Percentiles rank a stretch among this genome's conserved stretches.
Conservation (phyloP, 768 basidiomycete species). For the Filobasidium floriforme region DNA sequence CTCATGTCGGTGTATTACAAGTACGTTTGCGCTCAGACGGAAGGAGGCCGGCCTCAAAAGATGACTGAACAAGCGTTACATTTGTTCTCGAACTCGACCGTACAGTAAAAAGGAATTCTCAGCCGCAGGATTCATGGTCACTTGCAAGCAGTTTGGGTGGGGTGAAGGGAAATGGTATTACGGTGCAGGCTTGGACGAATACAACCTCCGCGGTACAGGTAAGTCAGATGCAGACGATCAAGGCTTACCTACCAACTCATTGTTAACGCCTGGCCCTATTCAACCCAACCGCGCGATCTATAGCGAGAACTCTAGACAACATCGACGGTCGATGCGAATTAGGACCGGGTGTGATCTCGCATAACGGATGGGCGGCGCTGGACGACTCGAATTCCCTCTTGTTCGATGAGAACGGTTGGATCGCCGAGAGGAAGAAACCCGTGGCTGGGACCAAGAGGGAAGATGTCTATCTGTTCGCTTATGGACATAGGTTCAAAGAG, state of each 20-base stretch:
- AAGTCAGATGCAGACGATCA: too few relatives aligned
- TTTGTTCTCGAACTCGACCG: too few relatives aligned
- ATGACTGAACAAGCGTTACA: too few relatives aligned
- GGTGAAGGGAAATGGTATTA: slow-evolving; percentile 11
- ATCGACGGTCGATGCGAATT: slow-evolving; percentile 26
- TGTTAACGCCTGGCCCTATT: too few relatives aligned
- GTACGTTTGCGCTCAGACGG: too few relatives aligned
- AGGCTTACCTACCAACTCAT: too few relatives aligned
- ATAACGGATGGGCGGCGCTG: slow-evolving; percentile 25
- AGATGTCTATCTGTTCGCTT: slow-evolving; percentile 31
- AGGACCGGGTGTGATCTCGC: slow-evolving; percentile 26
- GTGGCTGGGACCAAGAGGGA: slow-evolving; percentile 7
- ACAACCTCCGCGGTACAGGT: slow-evolving; percentile 23
- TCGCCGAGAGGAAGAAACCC: slow-evolving; percentile 14
- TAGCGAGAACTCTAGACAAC: slow-evolving; percentile 28
- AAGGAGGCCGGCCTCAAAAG: too few relatives aligned
- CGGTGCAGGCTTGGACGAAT: slow-evolving; percentile 18
- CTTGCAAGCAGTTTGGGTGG: slow-evolving; percentile 9
- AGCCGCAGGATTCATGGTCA: slow-evolving; percentile 19
- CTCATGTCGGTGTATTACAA: slow-evolving; percentile 24
- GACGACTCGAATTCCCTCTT: slow-evolving; percentile 30
- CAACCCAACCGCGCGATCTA: too few relatives aligned
- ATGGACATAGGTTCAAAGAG: slow-evolving; percentile 26
- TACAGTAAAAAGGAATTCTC: slow-evolving; percentile 26
- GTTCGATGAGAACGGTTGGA: slow-evolving; percentile 26